Evolutionary conservation across 2,329 filamentous ascomycete genomes (phyloP).

Genomic region (Venturia asperata): DNA sequence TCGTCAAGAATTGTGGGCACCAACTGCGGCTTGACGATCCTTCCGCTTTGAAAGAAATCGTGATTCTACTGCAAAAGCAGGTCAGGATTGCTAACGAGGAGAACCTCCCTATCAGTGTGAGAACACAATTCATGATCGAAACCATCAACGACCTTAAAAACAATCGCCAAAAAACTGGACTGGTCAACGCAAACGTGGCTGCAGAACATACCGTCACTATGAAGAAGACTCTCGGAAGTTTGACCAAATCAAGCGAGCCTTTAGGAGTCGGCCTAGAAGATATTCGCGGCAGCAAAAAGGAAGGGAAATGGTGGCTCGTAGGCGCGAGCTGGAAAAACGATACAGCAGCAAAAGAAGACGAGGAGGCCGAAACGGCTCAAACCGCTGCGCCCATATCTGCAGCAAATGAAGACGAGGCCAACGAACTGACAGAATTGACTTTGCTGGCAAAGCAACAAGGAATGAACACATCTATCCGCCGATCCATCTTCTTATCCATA

Average conservation of each 20-base stretch:
- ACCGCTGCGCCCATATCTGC: neutral
- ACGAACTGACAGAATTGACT: conserved; percentile 52
- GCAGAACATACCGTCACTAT: conserved; percentile 81
- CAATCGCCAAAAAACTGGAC: conserved; percentile 69
- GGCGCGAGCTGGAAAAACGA: conserved; percentile 74
- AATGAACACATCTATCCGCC: conserved; percentile 78
- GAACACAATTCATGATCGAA: conserved; percentile 96
- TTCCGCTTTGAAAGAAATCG: conserved; percentile 79
- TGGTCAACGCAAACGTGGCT: conserved; percentile 61
- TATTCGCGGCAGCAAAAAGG: conserved; percentile 73
- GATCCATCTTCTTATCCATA: conserved; percentile 88
- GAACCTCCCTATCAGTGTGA: conserved; percentile 59
- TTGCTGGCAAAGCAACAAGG: conserved; percentile 72
- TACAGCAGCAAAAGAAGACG: conserved; percentile 26
- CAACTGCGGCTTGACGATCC: conserved; percentile 86
- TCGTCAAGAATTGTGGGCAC: conserved; percentile 69
- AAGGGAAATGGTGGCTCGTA: conserved; percentile 97
- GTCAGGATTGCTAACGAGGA: conserved; percentile 60
- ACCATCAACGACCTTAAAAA: conserved; percentile 92
- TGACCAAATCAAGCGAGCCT: conserved; percentile 77
- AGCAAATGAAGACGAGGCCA: conserved; percentile 22
- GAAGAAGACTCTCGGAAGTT: conserved; percentile 75
- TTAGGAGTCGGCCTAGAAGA: conserved; percentile 75
- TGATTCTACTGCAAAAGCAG: conserved; percentile 67
- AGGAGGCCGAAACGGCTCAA: conserved; percentile 18